A percentile compares a stretch with the other conserved stretches of the same genome.
phyloP scores from a whole-genome alignment of 768 basidiomycete genomes.

The Chalciporus sphaerocephalus region DNA sequence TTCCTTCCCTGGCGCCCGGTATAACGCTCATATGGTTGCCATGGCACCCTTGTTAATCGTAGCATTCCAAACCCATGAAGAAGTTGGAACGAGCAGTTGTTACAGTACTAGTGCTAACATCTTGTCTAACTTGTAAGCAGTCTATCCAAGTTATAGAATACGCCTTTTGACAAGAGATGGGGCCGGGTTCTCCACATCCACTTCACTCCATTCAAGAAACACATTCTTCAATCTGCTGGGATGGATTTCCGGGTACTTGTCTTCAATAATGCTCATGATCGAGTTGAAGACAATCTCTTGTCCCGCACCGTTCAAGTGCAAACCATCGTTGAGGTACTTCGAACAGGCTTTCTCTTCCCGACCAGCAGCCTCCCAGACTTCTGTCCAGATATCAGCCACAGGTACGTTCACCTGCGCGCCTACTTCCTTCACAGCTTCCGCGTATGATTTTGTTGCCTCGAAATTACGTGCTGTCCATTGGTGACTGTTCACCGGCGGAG shows the following conservation, averaged over 20 bases:
- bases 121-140: background rate
- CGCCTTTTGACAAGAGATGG: slow-evolving; percentile 20
- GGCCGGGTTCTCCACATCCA: slow-evolving; percentile 19
- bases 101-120: too few relatives aligned
- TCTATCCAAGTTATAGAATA: slow-evolving; percentile 5
- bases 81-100: too few relatives aligned
- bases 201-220: slow-evolving; percentile 47
- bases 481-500: slow-evolving; percentile 74
- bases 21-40: slow-evolving; percentile 15
- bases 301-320: slow-evolving; percentile 74
- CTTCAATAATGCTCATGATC: slow-evolving; percentile 52
- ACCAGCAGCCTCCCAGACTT: slow-evolving; percentile 71
- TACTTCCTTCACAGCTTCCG: slow-evolving; percentile 61
- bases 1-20: background rate
- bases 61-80: background rate
- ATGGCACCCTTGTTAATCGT: slow-evolving; percentile 6
- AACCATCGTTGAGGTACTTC: slow-evolving; percentile 63
- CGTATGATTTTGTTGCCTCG: slow-evolving; percentile 61
- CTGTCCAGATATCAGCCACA: slow-evolving; percentile 71
- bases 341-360: slow-evolving; percentile 49
- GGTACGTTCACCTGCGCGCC: slow-evolving; percentile 52
- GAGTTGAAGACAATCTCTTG: slow-evolving; percentile 70
- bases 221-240: slow-evolving; percentile 54
- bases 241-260: slow-evolving; percentile 64
- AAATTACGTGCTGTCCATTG: slow-evolving; percentile 56